Evolutionary conservation across 2,329 filamentous ascomycete genomes (phyloP).

Genomic region (Pestalotiopsis sp.): DNA sequence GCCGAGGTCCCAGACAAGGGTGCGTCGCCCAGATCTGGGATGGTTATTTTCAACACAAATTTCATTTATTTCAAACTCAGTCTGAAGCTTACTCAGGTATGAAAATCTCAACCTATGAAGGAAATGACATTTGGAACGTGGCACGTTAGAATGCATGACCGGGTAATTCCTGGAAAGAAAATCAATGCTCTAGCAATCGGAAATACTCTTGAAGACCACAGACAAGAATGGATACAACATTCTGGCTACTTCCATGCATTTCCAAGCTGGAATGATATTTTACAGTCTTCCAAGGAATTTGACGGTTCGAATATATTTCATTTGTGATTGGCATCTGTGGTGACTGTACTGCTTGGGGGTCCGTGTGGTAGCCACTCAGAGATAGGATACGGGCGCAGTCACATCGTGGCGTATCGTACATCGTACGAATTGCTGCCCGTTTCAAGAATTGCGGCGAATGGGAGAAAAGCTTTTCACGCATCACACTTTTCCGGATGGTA

Average conservation of each 20-base stretch:
- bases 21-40: background rate
- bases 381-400: background rate
- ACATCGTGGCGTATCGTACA: background rate
- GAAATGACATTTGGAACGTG: too few relatives aligned
- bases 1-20: background rate
- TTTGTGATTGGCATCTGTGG: background rate
- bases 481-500: background rate
- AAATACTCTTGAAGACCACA: too few relatives aligned
- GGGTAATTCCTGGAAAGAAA: too few relatives aligned
- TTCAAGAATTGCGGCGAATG: background rate
- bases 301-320: background rate
- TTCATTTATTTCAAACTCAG: background rate
- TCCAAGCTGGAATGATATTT: too few relatives aligned
- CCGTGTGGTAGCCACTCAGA: background rate
- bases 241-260: too few relatives aligned
- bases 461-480: background rate
- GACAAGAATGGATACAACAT: too few relatives aligned
- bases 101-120: background rate
- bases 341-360: background rate
- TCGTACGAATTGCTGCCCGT: background rate
- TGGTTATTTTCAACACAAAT: background rate
- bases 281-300: background rate
- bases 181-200: too few relatives aligned
- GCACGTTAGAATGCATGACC: too few relatives aligned
- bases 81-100: background rate